Base-by-base conservation (phyloP, 495 filamentous ascomycete species). In the Aspergillus funiculosus region DNA sequence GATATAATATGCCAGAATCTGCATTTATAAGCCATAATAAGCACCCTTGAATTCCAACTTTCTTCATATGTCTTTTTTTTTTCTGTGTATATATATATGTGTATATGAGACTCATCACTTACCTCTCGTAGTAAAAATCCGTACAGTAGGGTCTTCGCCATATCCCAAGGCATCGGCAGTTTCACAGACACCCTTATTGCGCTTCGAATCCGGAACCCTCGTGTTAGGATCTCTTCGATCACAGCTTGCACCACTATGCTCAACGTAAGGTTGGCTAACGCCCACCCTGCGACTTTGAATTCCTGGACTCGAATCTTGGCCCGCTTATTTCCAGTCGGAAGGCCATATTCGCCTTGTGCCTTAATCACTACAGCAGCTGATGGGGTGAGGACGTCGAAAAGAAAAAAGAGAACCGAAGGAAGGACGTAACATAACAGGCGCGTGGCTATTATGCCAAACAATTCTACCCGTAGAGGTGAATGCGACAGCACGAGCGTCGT, bases 401-500 rank as follows among this genome's bases (percentile, higher is more conserved):
- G 50, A 10, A 91, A 81, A 61, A 87, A 88, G 29, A 85, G 39
- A 8, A 84, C 53, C 0, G 89, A 87, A 0, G 90, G 90, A 0
- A 86, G 26, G 1, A 87, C 67, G 66, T 79, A 94, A 58, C 87
- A 86, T 21, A 86, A 43, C 2, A 83, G 28, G n/a, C 88, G 85
- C 22, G 85, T 66, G 3, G 74, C 74, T 6, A 84, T 52, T 1
- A 81, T 85, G 24, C 80, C 85, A 22, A 84, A 60, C 2, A 94
- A 52, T 61, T 95, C 88, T 48, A 96, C 79, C 44, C 79, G 79
- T 25, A 92, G 68, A 0, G 86, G 82, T 0, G 81, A 66, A 52
- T 94, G 85, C 25, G 83, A 85, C 13, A 89, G 68, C 2, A 92
- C 78, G 7, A 96, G 75, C 0, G 87, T 91, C 6, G 79, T 79